These are phyloP conservation scores for Sanghuangporus sanghuang DNA, from an alignment of 1,284 basidiomycete genomes.

Conservation along the genomic window DNA sequence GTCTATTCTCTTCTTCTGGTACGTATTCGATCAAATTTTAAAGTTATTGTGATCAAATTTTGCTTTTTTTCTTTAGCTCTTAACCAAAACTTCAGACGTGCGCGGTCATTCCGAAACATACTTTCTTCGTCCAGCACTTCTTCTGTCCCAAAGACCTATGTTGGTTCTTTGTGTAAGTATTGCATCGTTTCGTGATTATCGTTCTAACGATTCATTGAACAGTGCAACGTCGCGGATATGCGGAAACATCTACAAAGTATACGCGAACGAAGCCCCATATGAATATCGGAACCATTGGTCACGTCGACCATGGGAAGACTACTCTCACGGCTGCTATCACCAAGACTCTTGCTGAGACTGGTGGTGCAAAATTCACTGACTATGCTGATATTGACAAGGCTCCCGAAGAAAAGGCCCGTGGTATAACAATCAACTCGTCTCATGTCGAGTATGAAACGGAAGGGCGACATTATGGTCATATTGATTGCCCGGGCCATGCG, in stretches of 20 bases:
- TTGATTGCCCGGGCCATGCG: conserved; percentile 96
- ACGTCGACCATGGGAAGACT: conserved; percentile 95
- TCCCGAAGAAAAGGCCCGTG: conserved; percentile 99
- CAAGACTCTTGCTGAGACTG: conserved; percentile 80
- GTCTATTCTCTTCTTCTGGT: conserved; percentile 14
- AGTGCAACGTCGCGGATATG: conserved; percentile 59
- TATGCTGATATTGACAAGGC: conserved; percentile 99
- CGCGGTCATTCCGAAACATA: conserved; percentile 3
- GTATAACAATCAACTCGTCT: conserved; percentile 94
- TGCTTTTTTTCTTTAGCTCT: conserved; percentile 15
- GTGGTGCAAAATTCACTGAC: conserved; percentile 94
- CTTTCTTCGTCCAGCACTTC: conserved; percentile 25
- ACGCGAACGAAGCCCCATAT: conserved; percentile 89
- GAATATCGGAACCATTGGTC: conserved; percentile 96
- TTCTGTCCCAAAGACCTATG: conserved; percentile 6
- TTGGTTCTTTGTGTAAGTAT: conserved; percentile 12
- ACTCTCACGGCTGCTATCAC: conserved; percentile 99
- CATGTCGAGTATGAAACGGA: conserved; percentile 98
- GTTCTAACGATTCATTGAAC: background rate
- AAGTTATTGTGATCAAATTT: too few species aligned
- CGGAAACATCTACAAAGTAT: conserved; percentile 71
- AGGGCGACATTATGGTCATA: conserved; percentile 95
- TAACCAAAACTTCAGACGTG: conserved; percentile 17
- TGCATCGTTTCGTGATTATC: background rate
- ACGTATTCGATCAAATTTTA: background rate